Conservation (phyloP, 192 early-diverging fungal species). For the Mortierella hygrophila region DNA sequence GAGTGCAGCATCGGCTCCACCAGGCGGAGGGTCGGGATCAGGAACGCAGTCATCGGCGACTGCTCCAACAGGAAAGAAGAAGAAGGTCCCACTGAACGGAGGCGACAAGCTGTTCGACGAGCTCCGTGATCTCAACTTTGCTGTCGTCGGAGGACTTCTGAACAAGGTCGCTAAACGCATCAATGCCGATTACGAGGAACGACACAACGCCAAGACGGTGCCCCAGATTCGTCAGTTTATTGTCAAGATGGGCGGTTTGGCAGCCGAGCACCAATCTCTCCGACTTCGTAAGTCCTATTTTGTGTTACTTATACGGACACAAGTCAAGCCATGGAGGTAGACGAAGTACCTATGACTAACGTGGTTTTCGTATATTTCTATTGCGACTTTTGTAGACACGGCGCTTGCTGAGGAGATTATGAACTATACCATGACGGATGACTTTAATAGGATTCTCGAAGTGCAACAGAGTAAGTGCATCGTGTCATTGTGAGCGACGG, state of each 20-base stretch:
- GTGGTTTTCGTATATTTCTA: not conserved
- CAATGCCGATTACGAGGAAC: slow-evolving; percentile 89
- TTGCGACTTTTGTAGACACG: slow-evolving; percentile 66
- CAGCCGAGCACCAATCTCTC: slow-evolving; percentile 90
- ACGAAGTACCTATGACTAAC: slow-evolving; percentile 15
- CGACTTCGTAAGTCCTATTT: slow-evolving; percentile 70
- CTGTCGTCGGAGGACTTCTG: slow-evolving; percentile 86
- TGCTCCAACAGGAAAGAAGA: slow-evolving; percentile 62
- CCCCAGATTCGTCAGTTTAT: slow-evolving; percentile 95
- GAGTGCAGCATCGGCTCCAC: slow-evolving; percentile 45
- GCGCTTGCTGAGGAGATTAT: slow-evolving; percentile 87
- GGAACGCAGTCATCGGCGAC: slow-evolving; percentile 14
- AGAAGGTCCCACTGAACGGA: slow-evolving; percentile 86
- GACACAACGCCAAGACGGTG: slow-evolving; percentile 92
- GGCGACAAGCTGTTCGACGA: slow-evolving; percentile 84
- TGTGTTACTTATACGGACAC: not conserved
- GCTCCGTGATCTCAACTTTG: slow-evolving; percentile 92
- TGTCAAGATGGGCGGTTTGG: slow-evolving; percentile 83
- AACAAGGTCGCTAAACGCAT: slow-evolving; percentile 88
- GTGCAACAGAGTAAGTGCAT: slow-evolving; percentile 85
- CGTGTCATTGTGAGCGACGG: not conserved
- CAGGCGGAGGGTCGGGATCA: slow-evolving; percentile 40
- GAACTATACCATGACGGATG: slow-evolving; percentile 80
- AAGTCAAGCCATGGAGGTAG: not conserved
- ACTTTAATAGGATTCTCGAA: slow-evolving; percentile 88